Evolutionary conservation across 164 flowering plant genomes (phyloP), one percentile per base, ranked within the genome.

Genomic region (Brasenia schreberi): DNA sequence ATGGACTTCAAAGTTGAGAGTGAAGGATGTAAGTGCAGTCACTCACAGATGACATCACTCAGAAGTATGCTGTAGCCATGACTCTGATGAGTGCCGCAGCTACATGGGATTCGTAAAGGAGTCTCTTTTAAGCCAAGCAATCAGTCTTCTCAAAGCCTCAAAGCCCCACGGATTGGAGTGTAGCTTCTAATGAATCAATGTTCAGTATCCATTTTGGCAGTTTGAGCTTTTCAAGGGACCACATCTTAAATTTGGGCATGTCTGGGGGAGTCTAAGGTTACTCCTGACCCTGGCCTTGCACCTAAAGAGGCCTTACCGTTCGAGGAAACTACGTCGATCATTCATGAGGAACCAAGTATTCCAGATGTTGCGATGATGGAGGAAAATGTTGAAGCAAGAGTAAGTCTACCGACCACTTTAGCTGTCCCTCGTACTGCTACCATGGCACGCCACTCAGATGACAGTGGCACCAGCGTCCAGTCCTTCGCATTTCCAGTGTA

Each of bases 141-240:
- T 79, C 80, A 9, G 71, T 84, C 18, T 87, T 87, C 62, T 23
- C 81, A 3, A 61, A 67, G 12, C 58, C 63, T 18, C 77, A 69
- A 64, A 71, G 82, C 12, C 1, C 78, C 6, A 69, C 67, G 2
- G 71, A 73, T 0, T 85, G 90, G 92, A 85, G 92, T 56, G 67
- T 68, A 5, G 79, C 84, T 59, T 87, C 92, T 5, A 87, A 82
- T 49, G 92, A 87, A 42, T 87, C 92, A 4, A 67, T 85, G 72
- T 87, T 87, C 58, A 87, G 92, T 19, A 82, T 87, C 70, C 83
- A 80, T 9, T 70, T 78, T 58, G 90, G 84, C 10, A 82, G 78
- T 62, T 65, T n/a, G 62, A 87, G 90, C 68, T 85, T 84, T 76
- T 75, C 86, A 1, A 73, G 76, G 17, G 87, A 60, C 62, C 62